These are phyloP conservation scores for Chlorella variabilis DNA, from an alignment of 163 green algal genomes.

Conservation along the genomic window DNA sequence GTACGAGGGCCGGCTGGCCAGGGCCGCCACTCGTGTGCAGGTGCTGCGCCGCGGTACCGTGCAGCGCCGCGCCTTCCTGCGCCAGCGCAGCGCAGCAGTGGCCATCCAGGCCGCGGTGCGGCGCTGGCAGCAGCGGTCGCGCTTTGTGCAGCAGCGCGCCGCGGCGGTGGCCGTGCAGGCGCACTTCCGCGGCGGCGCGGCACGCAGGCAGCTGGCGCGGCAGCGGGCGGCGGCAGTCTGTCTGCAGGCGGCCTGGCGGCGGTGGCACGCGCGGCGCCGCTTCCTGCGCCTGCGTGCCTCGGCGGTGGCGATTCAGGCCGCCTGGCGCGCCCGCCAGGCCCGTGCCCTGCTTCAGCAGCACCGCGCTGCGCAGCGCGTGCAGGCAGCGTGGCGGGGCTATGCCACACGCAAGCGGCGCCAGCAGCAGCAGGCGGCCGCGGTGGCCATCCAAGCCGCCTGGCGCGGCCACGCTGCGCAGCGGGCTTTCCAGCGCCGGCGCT, in stretches of 20 bases:
- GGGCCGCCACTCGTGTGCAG: slow-evolving; percentile 26
- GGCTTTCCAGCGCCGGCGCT: background rate
- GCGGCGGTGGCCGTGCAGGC: background rate
- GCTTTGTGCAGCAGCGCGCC: background rate
- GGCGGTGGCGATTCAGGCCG: slow-evolving; percentile 41
- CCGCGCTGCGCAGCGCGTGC: slow-evolving; percentile 15
- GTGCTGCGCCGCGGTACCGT: slow-evolving; percentile 13
- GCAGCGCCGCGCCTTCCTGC: slow-evolving; percentile 31
- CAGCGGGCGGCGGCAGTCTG: slow-evolving; percentile 41
- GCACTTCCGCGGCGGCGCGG: background rate
- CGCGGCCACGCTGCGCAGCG: background rate
- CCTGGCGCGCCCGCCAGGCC: slow-evolving; percentile 19
- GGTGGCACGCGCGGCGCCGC: background rate
- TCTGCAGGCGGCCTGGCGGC: slow-evolving; percentile 55
- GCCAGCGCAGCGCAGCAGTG: slow-evolving; percentile 38
- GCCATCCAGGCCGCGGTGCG: slow-evolving; percentile 44
- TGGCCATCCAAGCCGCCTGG: slow-evolving; percentile 43
- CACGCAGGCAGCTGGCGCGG: slow-evolving; percentile 3
- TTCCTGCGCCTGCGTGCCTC: slow-evolving; percentile 5
- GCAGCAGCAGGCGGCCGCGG: slow-evolving; percentile 17
- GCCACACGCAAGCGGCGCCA: slow-evolving; percentile 3
- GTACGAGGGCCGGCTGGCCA: slow-evolving; percentile 7
- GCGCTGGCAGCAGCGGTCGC: background rate
- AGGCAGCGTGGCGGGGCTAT: slow-evolving; percentile 27
- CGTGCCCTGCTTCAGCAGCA: background rate